These are phyloP conservation scores for Zhuliangozyma blackwelliae DNA, from an alignment of 1,139 yeast genomes.

Conservation along the genomic window DNA sequence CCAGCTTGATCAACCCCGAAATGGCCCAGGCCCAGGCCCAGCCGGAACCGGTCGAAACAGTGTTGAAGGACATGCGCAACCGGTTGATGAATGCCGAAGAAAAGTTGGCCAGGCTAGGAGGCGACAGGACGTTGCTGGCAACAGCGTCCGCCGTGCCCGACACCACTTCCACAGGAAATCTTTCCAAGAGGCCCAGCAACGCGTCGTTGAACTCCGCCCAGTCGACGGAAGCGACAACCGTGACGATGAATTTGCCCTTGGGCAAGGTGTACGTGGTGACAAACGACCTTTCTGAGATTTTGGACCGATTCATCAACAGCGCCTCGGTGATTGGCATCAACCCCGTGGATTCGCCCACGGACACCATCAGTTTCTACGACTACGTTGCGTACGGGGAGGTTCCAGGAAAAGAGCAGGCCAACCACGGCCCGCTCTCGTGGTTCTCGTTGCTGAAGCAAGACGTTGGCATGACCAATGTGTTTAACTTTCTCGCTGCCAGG, in stretches of 20 bases:
- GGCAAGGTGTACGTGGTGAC: constrained; percentile 1
- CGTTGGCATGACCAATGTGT: constrained; percentile 17
- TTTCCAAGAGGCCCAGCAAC: too few species aligned
- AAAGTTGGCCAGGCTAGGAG: too few species aligned
- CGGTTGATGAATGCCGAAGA: too few species aligned
- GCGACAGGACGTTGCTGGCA: too few species aligned
- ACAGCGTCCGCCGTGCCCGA: too few species aligned
- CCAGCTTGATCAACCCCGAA: too few species aligned
- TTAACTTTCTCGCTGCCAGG: constrained; percentile 7
- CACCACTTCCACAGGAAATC: too few species aligned
- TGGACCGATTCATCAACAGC: neutral
- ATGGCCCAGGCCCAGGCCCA: too few species aligned
- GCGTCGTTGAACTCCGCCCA: neutral
- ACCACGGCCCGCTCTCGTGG: constrained; percentile 38
- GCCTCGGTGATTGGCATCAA: constrained; percentile 20
- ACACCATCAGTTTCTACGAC: constrained; percentile 25
- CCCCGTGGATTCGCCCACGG: constrained; percentile 19
- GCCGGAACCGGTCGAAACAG: too few species aligned
- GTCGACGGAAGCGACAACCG: neutral
- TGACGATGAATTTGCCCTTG: constrained; percentile 4
- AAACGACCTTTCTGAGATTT: constrained; percentile 4
- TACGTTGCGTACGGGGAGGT: constrained; percentile 23
- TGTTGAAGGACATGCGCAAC: too few species aligned
- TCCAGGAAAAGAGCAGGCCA: constrained; percentile 1
- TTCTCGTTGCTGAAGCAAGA: constrained; percentile 32